Base-by-base conservation (phyloP, 2,329 filamentous ascomycete genomes). In the Ceratocystis huliohia region DNA sequence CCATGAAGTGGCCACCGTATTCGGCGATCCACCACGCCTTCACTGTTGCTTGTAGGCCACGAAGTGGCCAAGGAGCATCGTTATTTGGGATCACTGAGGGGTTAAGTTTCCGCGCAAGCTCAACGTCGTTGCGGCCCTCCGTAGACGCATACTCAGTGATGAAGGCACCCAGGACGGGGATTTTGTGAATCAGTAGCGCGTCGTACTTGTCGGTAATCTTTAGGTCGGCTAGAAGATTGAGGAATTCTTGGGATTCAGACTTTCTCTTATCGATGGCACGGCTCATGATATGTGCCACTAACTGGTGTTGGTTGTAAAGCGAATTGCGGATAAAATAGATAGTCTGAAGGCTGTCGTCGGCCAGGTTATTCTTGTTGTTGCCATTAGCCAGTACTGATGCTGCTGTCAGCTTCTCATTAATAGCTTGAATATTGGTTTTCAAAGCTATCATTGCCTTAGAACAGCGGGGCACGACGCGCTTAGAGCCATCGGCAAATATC, bases 11-110 rank as follows among this genome's bases (percentile, higher is more conserved):
- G 2, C 91, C 90, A 70, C 89, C 94, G 76, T 96, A 96, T 72
- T 97, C 91, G 41, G 90, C 87, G 61, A 96, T 82, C 94, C 94
- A 99, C 82, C 89, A 91, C 3, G 88, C 84, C 65, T 84, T 82
- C 13, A 92, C 82, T 2, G 90, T 88, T 59, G 92, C 89, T 71
- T 92, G 88, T 13, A 97, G 81, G 70, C 87, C 88, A 17, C 86
- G 80, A 48, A 96, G 74, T 25, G 82, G 80, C 89, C 91, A 96
- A 17, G 81, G 77, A 53, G 87, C 79, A 68, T 85, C 84, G 63
- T 91, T 88, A 59, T 83, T 78, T 20, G 83, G 81, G 70, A 87
- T 84, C 25, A 96, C 80, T 45, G 84, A 79, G 15, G 81, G 76
- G 72, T 96, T 86, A 1, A 96, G 76, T 48, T 84, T 80, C 69